Percentiles rank a stretch among this genome's conserved stretches.
phyloP scores from a whole-genome alignment of 306 rosid genomes.

The Calophaca sinica region DNA sequence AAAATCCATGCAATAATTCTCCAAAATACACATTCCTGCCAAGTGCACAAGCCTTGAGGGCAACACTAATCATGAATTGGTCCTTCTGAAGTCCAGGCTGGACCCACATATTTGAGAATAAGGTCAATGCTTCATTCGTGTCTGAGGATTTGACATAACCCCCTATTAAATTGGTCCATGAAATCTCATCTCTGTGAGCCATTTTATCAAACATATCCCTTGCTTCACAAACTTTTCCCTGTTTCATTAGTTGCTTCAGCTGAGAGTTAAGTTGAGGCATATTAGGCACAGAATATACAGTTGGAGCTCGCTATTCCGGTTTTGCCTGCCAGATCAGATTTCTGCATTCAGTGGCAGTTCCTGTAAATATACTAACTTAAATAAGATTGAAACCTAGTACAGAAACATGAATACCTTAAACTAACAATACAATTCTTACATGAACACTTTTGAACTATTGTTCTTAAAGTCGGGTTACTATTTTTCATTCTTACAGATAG shows the following conservation, averaged over 20 bases:
- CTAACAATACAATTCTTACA: neutral
- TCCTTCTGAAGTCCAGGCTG: too few relatives aligned
- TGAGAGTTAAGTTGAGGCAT: conserved; percentile 60
- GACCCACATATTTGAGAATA: too few relatives aligned
- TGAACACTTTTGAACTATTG: conserved; percentile 14
- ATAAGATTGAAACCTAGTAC: conserved; percentile 25
- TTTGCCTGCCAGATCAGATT: conserved; percentile 27
- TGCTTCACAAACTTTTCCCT: conserved; percentile 57
- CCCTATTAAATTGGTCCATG: conserved; percentile 4
- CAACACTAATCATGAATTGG: too few relatives aligned
- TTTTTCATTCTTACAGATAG: neutral
- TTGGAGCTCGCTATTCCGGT: conserved; percentile 39
- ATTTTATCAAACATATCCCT: conserved; percentile 63
- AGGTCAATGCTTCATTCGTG: too few relatives aligned
- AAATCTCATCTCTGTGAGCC: conserved; percentile 60
- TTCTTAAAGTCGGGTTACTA: neutral
- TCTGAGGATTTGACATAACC: too few relatives aligned
- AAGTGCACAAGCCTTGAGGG: conserved; percentile 51
- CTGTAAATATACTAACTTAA: conserved; percentile 47
- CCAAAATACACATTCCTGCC: conserved; percentile 55
- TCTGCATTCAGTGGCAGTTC: conserved; percentile 43
- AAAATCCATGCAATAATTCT: conserved; percentile 66
- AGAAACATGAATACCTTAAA: conserved; percentile 43
- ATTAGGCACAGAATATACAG: conserved; percentile 43
- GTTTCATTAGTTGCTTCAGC: conserved; percentile 61